These are phyloP conservation scores for Zizania palustris DNA, from an alignment of 202 grass and related monocot species.

Conservation along the genomic window DNA sequence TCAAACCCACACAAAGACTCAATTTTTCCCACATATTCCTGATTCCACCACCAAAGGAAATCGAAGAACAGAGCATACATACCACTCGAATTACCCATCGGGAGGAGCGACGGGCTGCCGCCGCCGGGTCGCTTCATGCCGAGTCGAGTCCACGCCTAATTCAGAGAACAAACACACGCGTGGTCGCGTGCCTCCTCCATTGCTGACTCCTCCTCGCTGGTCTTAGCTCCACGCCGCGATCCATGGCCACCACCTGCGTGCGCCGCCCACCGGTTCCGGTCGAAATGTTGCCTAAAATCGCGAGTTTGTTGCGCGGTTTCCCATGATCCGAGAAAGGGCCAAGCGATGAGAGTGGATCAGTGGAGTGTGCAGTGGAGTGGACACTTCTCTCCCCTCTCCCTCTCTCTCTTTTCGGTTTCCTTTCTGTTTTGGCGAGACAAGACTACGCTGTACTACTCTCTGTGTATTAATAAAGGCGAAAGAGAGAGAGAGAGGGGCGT, in stretches of 20 bases:
- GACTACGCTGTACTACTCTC: slow-evolving; percentile 27
- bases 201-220: slow-evolving; percentile 5
- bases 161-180: not conserved
- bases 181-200: slow-evolving; percentile 17
- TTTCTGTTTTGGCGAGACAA: slow-evolving; percentile 41
- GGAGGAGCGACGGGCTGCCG: slow-evolving; percentile 27
- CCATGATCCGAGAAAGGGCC: slow-evolving; percentile 42
- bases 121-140: slow-evolving; percentile 47
- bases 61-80: not conserved
- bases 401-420: slow-evolving; percentile 20
- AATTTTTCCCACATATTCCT: not conserved
- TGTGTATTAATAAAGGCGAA: slow-evolving; percentile 55
- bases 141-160: slow-evolving; percentile 21
- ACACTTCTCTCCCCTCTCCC: not conserved
- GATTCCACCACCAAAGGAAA: not conserved
- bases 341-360: not conserved
- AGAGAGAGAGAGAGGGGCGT: not conserved
- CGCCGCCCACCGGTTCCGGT: not conserved
- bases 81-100: slow-evolving; percentile 36
- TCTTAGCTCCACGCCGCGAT: slow-evolving; percentile 34
- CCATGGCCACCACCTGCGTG: not conserved
- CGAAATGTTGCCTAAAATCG: slow-evolving; percentile 24
- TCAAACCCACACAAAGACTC: slow-evolving; percentile 4
- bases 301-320: slow-evolving; percentile 9
- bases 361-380: slow-evolving; percentile 38